Conservation (phyloP, 495 filamentous ascomycete species). For the Aspergillus avenaceus region DNA sequence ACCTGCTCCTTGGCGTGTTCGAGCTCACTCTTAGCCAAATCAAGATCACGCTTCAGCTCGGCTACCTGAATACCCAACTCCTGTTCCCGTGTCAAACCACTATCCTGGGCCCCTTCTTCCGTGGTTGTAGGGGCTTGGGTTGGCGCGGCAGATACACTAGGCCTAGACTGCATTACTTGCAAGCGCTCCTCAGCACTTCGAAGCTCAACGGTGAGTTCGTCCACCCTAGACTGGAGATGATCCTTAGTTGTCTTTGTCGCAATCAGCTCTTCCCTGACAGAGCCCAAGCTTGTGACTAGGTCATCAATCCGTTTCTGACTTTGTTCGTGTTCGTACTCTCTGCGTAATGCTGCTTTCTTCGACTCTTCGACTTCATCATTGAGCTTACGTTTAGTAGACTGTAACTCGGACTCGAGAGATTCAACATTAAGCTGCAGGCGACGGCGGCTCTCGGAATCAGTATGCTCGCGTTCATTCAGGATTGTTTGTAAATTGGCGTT, state of each 20-base stretch:
- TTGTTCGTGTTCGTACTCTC: slow-evolving; percentile 84
- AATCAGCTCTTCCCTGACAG: slow-evolving; percentile 76
- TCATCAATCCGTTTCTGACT: slow-evolving; percentile 87
- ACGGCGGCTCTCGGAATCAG: slow-evolving; percentile 74
- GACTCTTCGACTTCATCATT: slow-evolving; percentile 77
- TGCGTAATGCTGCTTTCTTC: slow-evolving; percentile 71
- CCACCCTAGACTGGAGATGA: slow-evolving; percentile 78
- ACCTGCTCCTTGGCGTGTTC: slow-evolving; percentile 72
- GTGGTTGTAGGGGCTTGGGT: slow-evolving; percentile 20
- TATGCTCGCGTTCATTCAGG: slow-evolving; percentile 83
- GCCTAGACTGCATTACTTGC: slow-evolving; percentile 69
- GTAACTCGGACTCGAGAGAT: slow-evolving; percentile 70
- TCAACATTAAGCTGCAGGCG: slow-evolving; percentile 74
- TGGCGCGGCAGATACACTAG: slow-evolving; percentile 50
- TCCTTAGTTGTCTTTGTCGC: slow-evolving; percentile 80
- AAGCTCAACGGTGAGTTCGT: slow-evolving; percentile 84
- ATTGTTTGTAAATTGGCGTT: slow-evolving; percentile 78
- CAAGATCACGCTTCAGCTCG: slow-evolving; percentile 77
- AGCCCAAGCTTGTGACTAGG: slow-evolving; percentile 69
- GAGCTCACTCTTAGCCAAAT: slow-evolving; percentile 69
- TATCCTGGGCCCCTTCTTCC: slow-evolving; percentile 44
- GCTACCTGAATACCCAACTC: slow-evolving; percentile 77
- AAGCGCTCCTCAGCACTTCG: slow-evolving; percentile 82
- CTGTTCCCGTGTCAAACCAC: slow-evolving; percentile 68
- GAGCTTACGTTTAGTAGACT: slow-evolving; percentile 75